These are phyloP conservation scores for Kuraishia molischiana DNA, from an alignment of 805 yeast species.

Conservation along the genomic window DNA sequence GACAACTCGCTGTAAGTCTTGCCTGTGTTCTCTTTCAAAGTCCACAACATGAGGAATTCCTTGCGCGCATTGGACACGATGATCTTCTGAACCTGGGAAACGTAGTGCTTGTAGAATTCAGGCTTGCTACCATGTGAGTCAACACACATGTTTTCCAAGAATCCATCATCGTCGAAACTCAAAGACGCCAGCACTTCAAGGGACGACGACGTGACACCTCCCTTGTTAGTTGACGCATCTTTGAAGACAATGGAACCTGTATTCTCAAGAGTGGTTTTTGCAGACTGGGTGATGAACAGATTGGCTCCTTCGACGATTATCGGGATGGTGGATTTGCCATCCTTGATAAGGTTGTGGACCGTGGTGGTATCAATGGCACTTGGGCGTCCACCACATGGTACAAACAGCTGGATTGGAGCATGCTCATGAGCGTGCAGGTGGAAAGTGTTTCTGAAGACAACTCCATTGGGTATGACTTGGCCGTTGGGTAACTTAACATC, in stretches of 20 bases:
- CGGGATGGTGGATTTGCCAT: conserved; percentile 72
- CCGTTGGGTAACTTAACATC: conserved; percentile 78
- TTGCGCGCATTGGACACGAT: conserved; percentile 69
- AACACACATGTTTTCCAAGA: conserved; percentile 71
- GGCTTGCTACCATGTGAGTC: conserved; percentile 48
- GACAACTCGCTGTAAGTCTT: conserved; percentile 60
- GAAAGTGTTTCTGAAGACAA: conserved; percentile 82
- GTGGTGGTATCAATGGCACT: conserved; percentile 87
- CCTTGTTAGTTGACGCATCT: conserved; percentile 96
- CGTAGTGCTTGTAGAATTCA: conserved; percentile 73
- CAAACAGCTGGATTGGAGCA: conserved; percentile 60
- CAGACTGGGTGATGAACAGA: conserved; percentile 88
- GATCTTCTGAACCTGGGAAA: conserved; percentile 68
- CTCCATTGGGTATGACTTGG: conserved; percentile 66
- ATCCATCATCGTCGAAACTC: conserved; percentile 78
- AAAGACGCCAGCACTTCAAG: conserved; percentile 92
- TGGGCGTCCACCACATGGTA: conserved; percentile 99
- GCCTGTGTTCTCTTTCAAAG: conserved; percentile 54
- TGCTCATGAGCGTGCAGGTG: conserved; percentile 60
- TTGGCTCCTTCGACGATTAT: conserved; percentile 97
- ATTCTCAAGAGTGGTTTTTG: conserved; percentile 75
- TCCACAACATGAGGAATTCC: conserved; percentile 87
- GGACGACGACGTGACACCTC: conserved; percentile 97
- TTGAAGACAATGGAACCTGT: conserved; percentile 86
- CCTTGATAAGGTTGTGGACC: conserved; percentile 59